Conservation (phyloP, 140 eudicot species). For the Anethum foeniculum region DNA sequence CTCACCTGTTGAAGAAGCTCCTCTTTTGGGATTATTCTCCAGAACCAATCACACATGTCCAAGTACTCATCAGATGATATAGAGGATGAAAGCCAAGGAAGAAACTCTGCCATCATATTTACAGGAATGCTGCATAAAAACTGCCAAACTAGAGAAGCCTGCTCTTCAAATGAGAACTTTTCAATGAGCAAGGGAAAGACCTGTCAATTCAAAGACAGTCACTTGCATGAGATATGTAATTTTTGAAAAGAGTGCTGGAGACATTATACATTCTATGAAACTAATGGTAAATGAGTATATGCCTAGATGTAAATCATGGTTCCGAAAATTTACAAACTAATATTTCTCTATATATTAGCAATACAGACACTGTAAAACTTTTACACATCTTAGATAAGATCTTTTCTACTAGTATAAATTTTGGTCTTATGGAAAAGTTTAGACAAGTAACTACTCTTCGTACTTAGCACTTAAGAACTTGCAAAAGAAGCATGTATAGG, state of each 20-base stretch:
- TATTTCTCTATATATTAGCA: neutral
- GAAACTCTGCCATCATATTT: constrained; percentile 95
- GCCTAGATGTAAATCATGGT: neutral
- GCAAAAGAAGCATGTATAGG: neutral
- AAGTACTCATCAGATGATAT: constrained; percentile 82
- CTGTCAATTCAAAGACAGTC: constrained; percentile 26
- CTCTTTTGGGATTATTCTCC: constrained; percentile 79
- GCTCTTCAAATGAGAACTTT: constrained; percentile 98
- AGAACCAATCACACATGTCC: constrained; percentile 75
- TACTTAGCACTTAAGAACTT: neutral
- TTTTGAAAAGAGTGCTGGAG: neutral
- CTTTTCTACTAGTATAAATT: neutral
- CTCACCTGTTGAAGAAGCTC: constrained; percentile 88
- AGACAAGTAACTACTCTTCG: neutral
- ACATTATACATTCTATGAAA: neutral
- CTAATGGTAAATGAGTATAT: neutral
- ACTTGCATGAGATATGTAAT: neutral
- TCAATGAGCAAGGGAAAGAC: constrained; percentile 89
- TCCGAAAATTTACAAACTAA: neutral
- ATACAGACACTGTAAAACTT: neutral
- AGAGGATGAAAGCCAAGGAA: constrained; percentile 98
- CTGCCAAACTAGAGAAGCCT: constrained; percentile 92
- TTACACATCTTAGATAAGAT: neutral
- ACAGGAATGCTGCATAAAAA: constrained; percentile 97
- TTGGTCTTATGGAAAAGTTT: neutral